phyloP scores from a whole-genome alignment of 2,329 filamentous ascomycete genomes.

The Cytospora schulzeri region DNA sequence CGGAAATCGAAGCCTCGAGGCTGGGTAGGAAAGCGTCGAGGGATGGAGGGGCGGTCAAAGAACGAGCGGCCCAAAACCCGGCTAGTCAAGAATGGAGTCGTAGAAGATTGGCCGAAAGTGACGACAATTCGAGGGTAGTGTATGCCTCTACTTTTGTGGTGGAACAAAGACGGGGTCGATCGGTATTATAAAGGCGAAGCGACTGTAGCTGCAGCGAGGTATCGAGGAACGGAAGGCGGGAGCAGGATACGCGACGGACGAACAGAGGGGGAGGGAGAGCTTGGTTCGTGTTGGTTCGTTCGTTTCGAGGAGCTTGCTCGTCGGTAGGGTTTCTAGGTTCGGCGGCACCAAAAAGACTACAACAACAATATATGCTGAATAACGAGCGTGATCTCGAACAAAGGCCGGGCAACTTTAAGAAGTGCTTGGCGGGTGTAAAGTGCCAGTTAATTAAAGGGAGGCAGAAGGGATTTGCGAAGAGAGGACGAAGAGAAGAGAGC shows the following conservation, averaged over 20 bases:
- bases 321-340: slow-evolving; percentile 14
- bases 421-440: slow-evolving; percentile 18
- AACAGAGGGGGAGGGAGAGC: background rate
- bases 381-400: slow-evolving; percentile 28
- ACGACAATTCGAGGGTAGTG: slow-evolving; percentile 16
- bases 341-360: slow-evolving; percentile 16
- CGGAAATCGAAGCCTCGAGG: slow-evolving; percentile 18
- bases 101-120: slow-evolving; percentile 12
- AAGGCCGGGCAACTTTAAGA: slow-evolving; percentile 23
- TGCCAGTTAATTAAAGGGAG: slow-evolving; percentile 25
- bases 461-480: slow-evolving; percentile 17
- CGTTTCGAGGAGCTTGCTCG: slow-evolving; percentile 15
- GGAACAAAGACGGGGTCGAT: slow-evolving; percentile 25
- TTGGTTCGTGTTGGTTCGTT: slow-evolving; percentile 13
- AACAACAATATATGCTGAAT: slow-evolving; percentile 27
- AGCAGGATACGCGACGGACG: slow-evolving; percentile 25
- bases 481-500: slow-evolving; percentile 28
- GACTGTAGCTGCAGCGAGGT: slow-evolving; percentile 18
- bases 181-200: slow-evolving; percentile 21
- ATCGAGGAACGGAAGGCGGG: slow-evolving; percentile 15
- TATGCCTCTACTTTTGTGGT: slow-evolving; percentile 18
- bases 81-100: slow-evolving; percentile 23
- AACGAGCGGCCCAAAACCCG: slow-evolving; percentile 23
- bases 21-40: slow-evolving; percentile 8
- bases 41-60: slow-evolving; percentile 26